A percentile compares a stretch with the other conserved stretches of the same genome.
These are phyloP conservation scores for Talaromyces albobiverticillius DNA, from an alignment of 2,329 filamentous ascomycete genomes.

Conservation along the genomic window DNA sequence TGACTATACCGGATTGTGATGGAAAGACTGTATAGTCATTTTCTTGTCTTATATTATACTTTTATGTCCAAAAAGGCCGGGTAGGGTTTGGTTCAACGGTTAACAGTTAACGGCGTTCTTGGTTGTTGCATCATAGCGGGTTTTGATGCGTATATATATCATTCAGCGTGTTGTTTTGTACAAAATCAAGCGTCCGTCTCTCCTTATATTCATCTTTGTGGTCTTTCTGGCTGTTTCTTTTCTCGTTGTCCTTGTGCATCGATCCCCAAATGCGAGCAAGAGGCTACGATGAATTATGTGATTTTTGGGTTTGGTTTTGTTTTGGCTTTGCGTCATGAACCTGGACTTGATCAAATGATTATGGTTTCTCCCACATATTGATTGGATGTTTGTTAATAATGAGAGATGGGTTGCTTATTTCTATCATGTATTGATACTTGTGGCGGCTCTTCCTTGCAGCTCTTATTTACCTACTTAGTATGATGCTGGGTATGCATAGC, in stretches of 20 bases:
- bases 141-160: constrained; percentile 3
- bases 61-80: not conserved
- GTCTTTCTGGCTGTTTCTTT: too few species aligned
- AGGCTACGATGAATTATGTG: not conserved
- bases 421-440: too few species aligned
- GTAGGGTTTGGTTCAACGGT: not conserved
- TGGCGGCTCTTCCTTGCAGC: too few species aligned
- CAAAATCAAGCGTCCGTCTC: not conserved
- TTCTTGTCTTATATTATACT: not conserved
- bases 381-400: too few species aligned
- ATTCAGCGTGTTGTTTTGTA: not conserved
- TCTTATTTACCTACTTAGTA: not conserved
- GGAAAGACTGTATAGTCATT: constrained; percentile 58
- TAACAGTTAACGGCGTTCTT: not conserved
- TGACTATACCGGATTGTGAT: constrained; percentile 83
- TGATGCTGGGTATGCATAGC: too few species aligned
- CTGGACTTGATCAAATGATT: too few species aligned
- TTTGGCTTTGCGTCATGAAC: too few species aligned
- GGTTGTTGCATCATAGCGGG: too few species aligned
- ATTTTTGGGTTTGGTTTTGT: not conserved
- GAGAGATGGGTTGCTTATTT: too few species aligned
- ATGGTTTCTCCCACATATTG: not conserved
- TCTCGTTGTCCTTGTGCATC: too few species aligned
- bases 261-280: too few species aligned
- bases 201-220: not conserved